Percentiles rank a stretch among this genome's conserved stretches.
phyloP scores from a whole-genome alignment of 2,329 filamentous ascomycete genomes.

The Coniochaeta sp. region DNA sequence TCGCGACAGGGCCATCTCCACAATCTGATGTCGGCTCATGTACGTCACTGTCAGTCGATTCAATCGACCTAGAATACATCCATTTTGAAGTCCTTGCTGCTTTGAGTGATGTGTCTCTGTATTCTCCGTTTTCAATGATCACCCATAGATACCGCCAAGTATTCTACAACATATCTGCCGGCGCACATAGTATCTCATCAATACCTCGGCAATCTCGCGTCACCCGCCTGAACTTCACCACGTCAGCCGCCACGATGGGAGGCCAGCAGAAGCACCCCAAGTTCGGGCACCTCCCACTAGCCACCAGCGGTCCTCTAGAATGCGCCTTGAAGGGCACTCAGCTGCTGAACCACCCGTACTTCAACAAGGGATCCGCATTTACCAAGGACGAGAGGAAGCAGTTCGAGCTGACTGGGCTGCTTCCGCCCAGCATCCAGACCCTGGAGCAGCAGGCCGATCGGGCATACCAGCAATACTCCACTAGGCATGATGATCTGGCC shows the following conservation, averaged over 20 bases:
- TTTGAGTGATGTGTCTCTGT: neutral
- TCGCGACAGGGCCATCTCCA: neutral
- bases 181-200: neutral
- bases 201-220: neutral
- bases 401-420: slow-evolving; percentile 65
- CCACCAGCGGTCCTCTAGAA: slow-evolving; percentile 38
- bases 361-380: slow-evolving; percentile 83
- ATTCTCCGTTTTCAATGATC: neutral
- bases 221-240: neutral
- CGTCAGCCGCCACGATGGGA: neutral
- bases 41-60: neutral
- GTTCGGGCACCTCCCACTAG: slow-evolving; percentile 31
- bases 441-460: slow-evolving; percentile 69
- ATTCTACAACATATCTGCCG: neutral
- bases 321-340: slow-evolving; percentile 42
- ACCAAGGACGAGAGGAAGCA: slow-evolving; percentile 56
- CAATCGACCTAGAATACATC: too few relatives aligned
- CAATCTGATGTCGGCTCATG: neutral
- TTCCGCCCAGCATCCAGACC: slow-evolving; percentile 65
- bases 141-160: neutral
- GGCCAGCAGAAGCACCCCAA: neutral
- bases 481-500: slow-evolving; percentile 54
- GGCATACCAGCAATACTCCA: slow-evolving; percentile 73
- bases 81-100: neutral
- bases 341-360: slow-evolving; percentile 56